Percentiles rank a stretch among this genome's conserved stretches.
Conservation (phyloP, 2,329 filamentous ascomycete genomes). For the Westerdykella aurantiaca region DNA sequence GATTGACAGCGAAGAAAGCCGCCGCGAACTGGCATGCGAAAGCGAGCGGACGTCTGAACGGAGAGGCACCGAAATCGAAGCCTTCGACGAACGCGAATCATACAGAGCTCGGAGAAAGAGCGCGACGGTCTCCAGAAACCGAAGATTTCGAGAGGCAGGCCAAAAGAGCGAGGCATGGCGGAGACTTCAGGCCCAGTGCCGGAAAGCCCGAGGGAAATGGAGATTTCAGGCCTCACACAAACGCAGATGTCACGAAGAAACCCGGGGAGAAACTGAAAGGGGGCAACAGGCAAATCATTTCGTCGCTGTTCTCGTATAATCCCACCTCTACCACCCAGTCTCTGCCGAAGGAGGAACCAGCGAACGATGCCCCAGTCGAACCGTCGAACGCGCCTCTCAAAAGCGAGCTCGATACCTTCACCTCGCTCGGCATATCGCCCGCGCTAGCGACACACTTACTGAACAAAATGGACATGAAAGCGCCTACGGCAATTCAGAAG, state of each 20-base stretch:
- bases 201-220: conserved; percentile 13
- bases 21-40: conserved; percentile 50
- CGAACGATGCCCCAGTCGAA: conserved; percentile 49
- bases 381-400: conserved; percentile 88
- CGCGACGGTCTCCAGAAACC: conserved; percentile 13
- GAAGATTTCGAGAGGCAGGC: conserved; percentile 21
- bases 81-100: conserved; percentile 23
- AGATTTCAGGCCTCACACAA: conserved; percentile 28
- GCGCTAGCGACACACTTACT: conserved; percentile 76
- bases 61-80: conserved; percentile 16
- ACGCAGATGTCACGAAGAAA: conserved; percentile 19
- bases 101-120: conserved; percentile 24
- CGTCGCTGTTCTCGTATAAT: conserved; percentile 88
- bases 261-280: conserved; percentile 29
- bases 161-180: conserved; percentile 34
- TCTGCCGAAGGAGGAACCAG: conserved; percentile 42
- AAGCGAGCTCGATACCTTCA: conserved; percentile 80
- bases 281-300: conserved; percentile 64
- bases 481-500: conserved; percentile 91
- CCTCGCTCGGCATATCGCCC: conserved; percentile 73
- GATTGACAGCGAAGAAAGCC: conserved; percentile 71
- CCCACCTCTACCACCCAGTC: conserved; percentile 63
- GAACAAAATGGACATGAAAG: conserved; percentile 79
- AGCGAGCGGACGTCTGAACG: conserved; percentile 28
- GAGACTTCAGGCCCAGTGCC: conserved; percentile 33